phyloP scores from a whole-genome alignment of 345 rosid species.

The Toxicodendron radicans region DNA sequence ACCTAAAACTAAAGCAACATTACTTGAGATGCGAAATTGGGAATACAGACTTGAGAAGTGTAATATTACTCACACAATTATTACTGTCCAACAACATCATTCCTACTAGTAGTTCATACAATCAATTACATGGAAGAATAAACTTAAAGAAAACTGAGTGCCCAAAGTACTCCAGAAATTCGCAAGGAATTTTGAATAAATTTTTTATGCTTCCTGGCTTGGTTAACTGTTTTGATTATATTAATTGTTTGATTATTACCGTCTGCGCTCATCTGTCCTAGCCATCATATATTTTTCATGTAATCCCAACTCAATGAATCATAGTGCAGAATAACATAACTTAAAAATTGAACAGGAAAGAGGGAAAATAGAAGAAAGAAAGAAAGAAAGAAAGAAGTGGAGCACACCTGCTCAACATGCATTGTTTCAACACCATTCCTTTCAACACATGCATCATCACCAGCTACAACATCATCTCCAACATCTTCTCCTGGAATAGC shows the following conservation, averaged over 20 bases:
- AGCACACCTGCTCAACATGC: conserved; percentile 46
- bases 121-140: not conserved
- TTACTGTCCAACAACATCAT: not conserved
- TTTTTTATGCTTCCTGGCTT: not conserved
- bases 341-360: not conserved
- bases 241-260: not conserved
- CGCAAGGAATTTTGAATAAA: not conserved
- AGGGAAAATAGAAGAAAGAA: not conserved
- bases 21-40: too few species aligned
- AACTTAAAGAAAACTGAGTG: not conserved
- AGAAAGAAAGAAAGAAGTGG: conserved; percentile 13
- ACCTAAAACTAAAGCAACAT: too few species aligned
- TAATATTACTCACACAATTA: too few species aligned
- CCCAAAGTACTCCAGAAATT: not conserved
- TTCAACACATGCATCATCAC: conserved; percentile 28
- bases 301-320: not conserved
- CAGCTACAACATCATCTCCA: conserved; percentile 33
- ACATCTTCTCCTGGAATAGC: conserved; percentile 65
- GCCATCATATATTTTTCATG: not conserved
- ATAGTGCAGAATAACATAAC: not conserved
- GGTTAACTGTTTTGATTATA: not conserved
- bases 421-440: conserved; percentile 27
- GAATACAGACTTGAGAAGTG: too few species aligned
- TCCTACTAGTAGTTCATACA: not conserved
- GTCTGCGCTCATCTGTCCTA: not conserved